Conservation (phyloP, 2,329 filamentous ascomycete genomes). For the Trichoderma pleuroti region DNA sequence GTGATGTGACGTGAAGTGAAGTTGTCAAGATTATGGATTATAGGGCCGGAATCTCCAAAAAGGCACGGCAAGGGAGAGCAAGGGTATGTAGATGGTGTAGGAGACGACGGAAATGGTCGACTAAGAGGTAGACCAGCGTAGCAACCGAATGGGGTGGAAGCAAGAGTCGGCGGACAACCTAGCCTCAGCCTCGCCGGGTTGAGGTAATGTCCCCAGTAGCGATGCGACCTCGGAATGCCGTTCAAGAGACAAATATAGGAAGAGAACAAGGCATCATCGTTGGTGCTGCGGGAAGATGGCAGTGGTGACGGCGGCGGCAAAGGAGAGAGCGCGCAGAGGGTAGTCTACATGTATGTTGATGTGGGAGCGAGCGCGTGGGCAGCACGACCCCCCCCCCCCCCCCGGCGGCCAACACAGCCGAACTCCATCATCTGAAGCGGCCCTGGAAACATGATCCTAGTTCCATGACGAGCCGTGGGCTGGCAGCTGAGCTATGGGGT, state of each 20-base stretch:
- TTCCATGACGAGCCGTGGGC: constrained; percentile 22
- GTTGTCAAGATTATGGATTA: constrained; percentile 30
- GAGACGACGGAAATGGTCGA: constrained; percentile 12
- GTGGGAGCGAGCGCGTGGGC: constrained; percentile 16
- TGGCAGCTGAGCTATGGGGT: constrained; percentile 33
- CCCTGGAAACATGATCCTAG: constrained; percentile 18
- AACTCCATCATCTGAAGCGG: constrained; percentile 11
- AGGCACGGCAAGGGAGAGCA: constrained; percentile 16
- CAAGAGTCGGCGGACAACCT: neutral
- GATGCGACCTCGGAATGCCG: neutral
- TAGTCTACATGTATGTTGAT: constrained; percentile 19
- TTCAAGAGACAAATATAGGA: constrained; percentile 16
- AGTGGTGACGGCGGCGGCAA: constrained; percentile 3
- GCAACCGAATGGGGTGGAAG: constrained; percentile 13
- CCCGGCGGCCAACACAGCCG: constrained; percentile 15
- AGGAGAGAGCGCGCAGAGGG: constrained; percentile 11
- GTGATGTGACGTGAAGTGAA: constrained; percentile 23
- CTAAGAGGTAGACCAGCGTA: neutral
- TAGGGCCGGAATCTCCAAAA: constrained; percentile 30
- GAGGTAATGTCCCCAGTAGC: constrained; percentile 1
- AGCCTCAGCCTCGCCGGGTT: constrained; percentile 17
- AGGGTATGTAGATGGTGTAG: constrained; percentile 24
- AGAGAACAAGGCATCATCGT: constrained; percentile 11
- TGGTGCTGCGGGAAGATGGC: constrained; percentile 10
- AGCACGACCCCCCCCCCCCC: constrained; percentile 5